Evolutionary conservation across 805 yeast species (phyloP).

Genomic region (Nakazawaea pomicola): DNA sequence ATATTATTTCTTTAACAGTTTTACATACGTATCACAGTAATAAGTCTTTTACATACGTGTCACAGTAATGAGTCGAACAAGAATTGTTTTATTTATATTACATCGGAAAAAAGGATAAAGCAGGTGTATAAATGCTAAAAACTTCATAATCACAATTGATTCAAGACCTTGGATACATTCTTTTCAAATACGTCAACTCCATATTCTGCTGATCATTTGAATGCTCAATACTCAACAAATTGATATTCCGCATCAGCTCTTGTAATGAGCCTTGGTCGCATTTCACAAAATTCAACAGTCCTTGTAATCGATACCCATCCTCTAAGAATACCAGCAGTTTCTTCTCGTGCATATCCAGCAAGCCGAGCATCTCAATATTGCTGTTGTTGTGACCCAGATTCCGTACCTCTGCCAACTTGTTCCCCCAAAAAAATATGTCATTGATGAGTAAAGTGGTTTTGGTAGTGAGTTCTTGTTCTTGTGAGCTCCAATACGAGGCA

Average conservation of each 20-base stretch:
- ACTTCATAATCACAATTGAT: no score
- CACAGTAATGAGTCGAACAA: no score
- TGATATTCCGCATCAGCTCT: not conserved
- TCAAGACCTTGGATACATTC: not conserved
- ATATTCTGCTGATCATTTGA: not conserved
- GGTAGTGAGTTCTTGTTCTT: not conserved
- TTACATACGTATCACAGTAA: no score
- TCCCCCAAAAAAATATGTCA: not conserved
- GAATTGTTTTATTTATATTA: no score
- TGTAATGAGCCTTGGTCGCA: constrained; percentile 4
- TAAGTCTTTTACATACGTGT: no score
- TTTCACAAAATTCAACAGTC: constrained; percentile 1
- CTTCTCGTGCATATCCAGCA: not conserved
- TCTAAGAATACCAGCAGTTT: not conserved
- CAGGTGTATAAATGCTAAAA: no score
- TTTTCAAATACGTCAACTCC: not conserved
- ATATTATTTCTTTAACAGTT: no score
- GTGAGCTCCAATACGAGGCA: constrained; percentile 1
- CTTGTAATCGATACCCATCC: not conserved
- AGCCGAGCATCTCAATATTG: not conserved
- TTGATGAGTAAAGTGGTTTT: not conserved
- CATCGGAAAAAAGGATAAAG: no score
- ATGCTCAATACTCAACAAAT: not conserved
- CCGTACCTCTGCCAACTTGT: not conserved
- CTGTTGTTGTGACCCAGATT: no score